Percentiles rank a stretch among this genome's conserved stretches.
These are phyloP conservation scores for Prunus campanulata DNA, from an alignment of 306 rosid genomes.

Conservation along the genomic window DNA sequence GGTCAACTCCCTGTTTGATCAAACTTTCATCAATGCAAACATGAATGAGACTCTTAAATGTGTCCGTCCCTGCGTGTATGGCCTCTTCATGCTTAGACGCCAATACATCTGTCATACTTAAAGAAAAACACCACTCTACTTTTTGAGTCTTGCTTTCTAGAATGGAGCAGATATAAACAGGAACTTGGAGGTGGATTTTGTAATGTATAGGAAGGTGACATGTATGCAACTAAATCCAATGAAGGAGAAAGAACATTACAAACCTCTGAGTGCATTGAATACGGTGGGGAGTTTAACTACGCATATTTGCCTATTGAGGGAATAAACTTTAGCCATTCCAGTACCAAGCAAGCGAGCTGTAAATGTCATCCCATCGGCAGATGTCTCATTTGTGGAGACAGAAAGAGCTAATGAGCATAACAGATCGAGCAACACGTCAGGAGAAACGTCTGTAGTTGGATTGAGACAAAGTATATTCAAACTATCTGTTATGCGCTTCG, in stretches of 20 bases:
- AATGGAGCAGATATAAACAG: background rate
- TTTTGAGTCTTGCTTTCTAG: conserved; percentile 10
- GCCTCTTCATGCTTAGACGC: conserved; percentile 89
- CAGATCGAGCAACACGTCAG: conserved; percentile 62
- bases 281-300: conserved; percentile 66
- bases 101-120: conserved; percentile 62
- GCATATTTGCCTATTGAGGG: conserved; percentile 57
- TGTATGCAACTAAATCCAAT: background rate
- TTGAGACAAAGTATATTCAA: conserved; percentile 59
- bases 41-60: conserved; percentile 63
- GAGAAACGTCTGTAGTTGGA: conserved; percentile 45
- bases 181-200: background rate
- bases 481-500: conserved; percentile 69
- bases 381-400: conserved; percentile 53
- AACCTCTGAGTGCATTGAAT: conserved; percentile 77
- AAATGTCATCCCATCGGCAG: conserved; percentile 74
- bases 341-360: conserved; percentile 71
- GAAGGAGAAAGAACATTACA: background rate
- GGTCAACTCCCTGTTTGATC: conserved; percentile 79
- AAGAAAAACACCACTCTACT: conserved; percentile 6
- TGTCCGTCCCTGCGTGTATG: conserved; percentile 48
- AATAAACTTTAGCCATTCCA: conserved; percentile 67
- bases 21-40: conserved; percentile 68
- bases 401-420: conserved; percentile 58
- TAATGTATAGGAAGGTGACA: background rate